Base-by-base conservation (phyloP, 768 basidiomycete genomes). In the Kwoniella botswanensis region DNA sequence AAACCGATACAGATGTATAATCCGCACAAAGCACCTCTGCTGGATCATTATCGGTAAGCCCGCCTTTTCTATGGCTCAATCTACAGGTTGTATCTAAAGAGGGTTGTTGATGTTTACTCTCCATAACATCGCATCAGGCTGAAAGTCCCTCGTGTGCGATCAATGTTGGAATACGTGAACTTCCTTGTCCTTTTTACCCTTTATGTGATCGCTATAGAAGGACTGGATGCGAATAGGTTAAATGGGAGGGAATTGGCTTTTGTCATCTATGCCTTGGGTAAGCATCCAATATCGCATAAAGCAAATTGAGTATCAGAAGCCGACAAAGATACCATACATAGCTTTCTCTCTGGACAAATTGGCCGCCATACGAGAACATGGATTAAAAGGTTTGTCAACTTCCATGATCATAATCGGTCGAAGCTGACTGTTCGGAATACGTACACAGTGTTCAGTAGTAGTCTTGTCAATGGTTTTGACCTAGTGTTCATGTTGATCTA, bases 321-420 rank as follows among this genome's bases (percentile, higher is more conserved):
- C 43, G 10, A 44, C 13, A 46, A 35, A 17, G 63, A 78, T 86
- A 88, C 1, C 84, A 90, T 63, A 3, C 4, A n/a, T 65, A 75
- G 94, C 94, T 0, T 98, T 97, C 82, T 88, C 92, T 0, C 86
- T 98, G 21, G 95, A 98, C 81, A 96, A 94, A 81, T 85, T 95
- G 10, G 95, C 95, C 22, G 91, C 93, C 3, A 93, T 96, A 90
- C 93, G 97, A 81, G 94, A 98, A 81, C 94, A 94, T 79, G 95
- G 94, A 4, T 89, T 98, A 59, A 90, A 88, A 88, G 93, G 94
- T 92, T 55, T 52, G 80, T 53, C 54, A 15, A 57, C n/a, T 52
- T 71, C 10, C 76, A 91, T 92, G 11, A 22, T 13, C 9, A 17
- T 46, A 43, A 56, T 29, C 42, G 50, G n/a, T 11, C 29, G 7